Base-by-base conservation (phyloP, 2,329 filamentous ascomycete genomes). In the Alternaria arborescens region DNA sequence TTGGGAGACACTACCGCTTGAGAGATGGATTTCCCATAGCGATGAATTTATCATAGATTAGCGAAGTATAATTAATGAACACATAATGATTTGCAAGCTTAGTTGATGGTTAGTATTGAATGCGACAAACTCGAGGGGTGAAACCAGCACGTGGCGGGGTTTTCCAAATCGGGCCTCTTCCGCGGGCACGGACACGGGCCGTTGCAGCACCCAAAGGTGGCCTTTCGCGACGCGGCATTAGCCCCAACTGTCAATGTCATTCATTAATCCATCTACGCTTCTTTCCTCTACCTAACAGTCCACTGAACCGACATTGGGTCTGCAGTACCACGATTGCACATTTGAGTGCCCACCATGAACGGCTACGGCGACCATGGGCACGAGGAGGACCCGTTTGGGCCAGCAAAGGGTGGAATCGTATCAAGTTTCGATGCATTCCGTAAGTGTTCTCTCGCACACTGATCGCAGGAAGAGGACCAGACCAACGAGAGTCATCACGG, bases 361-460 rank as follows among this genome's bases (percentile, higher is more conserved):
- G 91, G 90, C 73, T 94, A 90, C 82, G 84, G 88, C 41, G 76
- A 78, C 70, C 85, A 87, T 70, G 84, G 84, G 68, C 86, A 94
- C 70, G 86, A 93, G 74, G 93, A 97, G 72, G 90, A 91, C 78
- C 83, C 87, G 66, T 97, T 97, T 82, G 91, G 87, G 74, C 89
- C 92, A 71, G 89, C 90, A 76, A 84, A 84, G 58, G 85, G 87
- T 57, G 72, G 85, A 60, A 60, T 72, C 28, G 80, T 85, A 58
- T 90, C 89, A 79, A 93, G 94, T 61, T 99, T 99, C 80, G 95
- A 99, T 83, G 94, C 94, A 68, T 99, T 99, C 79, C 94, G 93
- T 97, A 87, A 77, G 91, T 85, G 5, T 4, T 14, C 32, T 26
- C 46, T 38, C 20, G 20, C 36, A 2, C 3, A n/a, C 8, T 8